Percentiles rank a stretch among this genome's conserved stretches.
phyloP scores from a whole-genome alignment of 1,284 basidiomycete genomes.

The Gomphus sp. region DNA sequence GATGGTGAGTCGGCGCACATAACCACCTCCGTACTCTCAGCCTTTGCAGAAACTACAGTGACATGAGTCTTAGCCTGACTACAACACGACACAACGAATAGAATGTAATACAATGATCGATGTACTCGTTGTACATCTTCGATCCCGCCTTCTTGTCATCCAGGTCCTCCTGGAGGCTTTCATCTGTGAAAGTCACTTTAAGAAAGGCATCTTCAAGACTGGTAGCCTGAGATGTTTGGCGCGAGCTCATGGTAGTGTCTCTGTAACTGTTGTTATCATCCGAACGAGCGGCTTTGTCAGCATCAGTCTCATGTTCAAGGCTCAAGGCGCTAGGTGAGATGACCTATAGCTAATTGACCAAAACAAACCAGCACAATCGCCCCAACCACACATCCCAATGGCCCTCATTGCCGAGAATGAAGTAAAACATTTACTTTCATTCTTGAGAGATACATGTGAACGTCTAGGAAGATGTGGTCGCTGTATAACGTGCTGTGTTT shows the following conservation, averaged over 20 bases:
- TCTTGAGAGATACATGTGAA: too few relatives aligned
- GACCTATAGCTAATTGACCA: too few relatives aligned
- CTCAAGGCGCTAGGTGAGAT: too few relatives aligned
- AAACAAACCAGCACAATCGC: too few relatives aligned
- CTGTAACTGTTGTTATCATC: neutral
- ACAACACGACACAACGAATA: neutral
- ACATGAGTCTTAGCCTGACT: neutral
- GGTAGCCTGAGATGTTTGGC: neutral
- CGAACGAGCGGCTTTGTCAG: neutral
- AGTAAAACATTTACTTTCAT: too few relatives aligned
- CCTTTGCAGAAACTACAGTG: neutral
- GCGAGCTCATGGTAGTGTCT: neutral
- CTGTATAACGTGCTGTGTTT: too few relatives aligned
- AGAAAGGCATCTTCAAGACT: neutral
- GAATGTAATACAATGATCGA: neutral
- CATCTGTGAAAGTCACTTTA: neutral
- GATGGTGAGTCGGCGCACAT: neutral
- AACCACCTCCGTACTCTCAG: neutral
- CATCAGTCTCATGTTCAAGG: too few relatives aligned
- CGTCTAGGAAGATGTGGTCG: too few relatives aligned
- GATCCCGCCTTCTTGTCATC: neutral
- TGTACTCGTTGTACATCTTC: neutral
- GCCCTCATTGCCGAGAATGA: too few relatives aligned
- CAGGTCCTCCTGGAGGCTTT: neutral
- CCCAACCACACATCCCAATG: too few relatives aligned